These are phyloP conservation scores for Ustilago cynodontis DNA, from an alignment of 1,284 basidiomycete genomes.

Conservation along the genomic window DNA sequence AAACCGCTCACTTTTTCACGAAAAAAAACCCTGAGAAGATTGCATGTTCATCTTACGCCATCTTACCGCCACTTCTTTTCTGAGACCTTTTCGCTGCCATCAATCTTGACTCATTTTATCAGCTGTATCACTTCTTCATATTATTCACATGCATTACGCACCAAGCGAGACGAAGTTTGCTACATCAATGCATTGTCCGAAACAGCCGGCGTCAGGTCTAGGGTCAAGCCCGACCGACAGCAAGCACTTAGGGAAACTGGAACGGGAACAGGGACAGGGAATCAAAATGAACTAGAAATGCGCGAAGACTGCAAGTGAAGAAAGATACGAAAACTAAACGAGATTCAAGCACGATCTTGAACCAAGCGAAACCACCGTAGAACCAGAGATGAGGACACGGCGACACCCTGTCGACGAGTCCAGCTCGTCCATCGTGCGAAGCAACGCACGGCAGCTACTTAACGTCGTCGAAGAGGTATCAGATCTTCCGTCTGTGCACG, in stretches of 20 bases:
- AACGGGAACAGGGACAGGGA: constrained; percentile 2
- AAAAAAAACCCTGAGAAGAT: constrained; percentile 14
- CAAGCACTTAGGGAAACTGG: constrained; percentile 12
- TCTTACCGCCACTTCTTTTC: not conserved
- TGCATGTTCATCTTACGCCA: constrained; percentile 5
- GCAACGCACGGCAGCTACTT: not conserved
- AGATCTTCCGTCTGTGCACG: constrained; percentile 47
- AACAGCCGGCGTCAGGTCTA: constrained; percentile 1
- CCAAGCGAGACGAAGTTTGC: not conserved
- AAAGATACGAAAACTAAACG: constrained; percentile 4
- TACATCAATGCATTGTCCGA: constrained; percentile 30
- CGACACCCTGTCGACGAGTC: not conserved
- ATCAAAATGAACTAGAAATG: not conserved
- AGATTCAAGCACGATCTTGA: not conserved
- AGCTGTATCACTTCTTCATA: not conserved
- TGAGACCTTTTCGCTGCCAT: not conserved
- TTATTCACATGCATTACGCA: not conserved
- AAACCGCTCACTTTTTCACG: not conserved
- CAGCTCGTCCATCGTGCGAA: constrained; percentile 8
- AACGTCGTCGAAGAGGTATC: constrained; percentile 41
- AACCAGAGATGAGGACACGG: not conserved
- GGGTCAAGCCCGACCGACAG: not conserved
- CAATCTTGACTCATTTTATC: not conserved
- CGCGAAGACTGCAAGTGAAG: not conserved
- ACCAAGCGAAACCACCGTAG: not conserved